Base-by-base conservation (phyloP, 164 flowering plant genomes). In the Stephania japonica region DNA sequence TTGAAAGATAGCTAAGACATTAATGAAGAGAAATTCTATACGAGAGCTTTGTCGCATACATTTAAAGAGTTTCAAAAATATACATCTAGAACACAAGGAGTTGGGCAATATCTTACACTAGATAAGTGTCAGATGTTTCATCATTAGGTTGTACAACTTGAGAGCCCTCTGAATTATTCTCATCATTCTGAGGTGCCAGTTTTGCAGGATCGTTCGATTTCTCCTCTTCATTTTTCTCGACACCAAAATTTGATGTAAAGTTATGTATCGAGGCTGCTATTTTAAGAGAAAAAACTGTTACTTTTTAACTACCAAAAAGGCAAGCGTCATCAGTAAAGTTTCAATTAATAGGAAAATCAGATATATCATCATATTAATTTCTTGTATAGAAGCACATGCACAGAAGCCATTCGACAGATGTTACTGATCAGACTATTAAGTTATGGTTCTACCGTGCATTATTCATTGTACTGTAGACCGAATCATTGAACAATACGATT, bases 81-180 rank as follows among this genome's bases (percentile, higher is more conserved):
- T 13, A 73, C 11, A 73, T n/a, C 24, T 42, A 32, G 42, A 24
- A 43, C 21, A 72, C 49, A 65, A 26, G 24, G 42, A 62, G 42
- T 56, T 41, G 24, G 41, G 75, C 23, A 53, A n/a, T 16, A 56
- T 16, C 68, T 82, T 77, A 87, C 90, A 85, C 83, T 43, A 86
- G 65, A 78, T 85, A 84, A 69, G 84, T 78, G 75, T 85, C 81
- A 32, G 83, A 82, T 66, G 77, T 65, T 73, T 84, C 90, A 59
- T 88, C 81, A 27, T 73, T 59, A 41, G 74, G 73, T 44, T 65
- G 80, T 53, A 56, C 62, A 13, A 11, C 74, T 69, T 72, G 70
- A 71, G 76, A 74, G 62, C 68, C 78, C 74, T 72, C 69, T 63
- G 70, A 65, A 71, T 44, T 73, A 69, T 25, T 73, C 47, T 66